Conservation (phyloP, 768 basidiomycete species). For the Multifurca ochricompacta region DNA sequence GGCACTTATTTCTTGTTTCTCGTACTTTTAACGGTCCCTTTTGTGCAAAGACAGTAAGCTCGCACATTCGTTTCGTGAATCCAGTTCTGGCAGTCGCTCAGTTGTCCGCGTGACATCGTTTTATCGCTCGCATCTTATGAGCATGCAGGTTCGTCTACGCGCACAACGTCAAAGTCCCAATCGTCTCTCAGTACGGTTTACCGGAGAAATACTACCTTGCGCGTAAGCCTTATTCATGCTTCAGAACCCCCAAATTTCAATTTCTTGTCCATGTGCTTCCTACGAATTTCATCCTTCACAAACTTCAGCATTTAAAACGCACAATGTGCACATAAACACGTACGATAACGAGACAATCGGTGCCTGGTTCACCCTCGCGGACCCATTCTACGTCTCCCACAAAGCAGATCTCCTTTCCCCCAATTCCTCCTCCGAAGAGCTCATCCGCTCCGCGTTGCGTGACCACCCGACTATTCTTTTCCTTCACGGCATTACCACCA, state of each 20-base stretch:
- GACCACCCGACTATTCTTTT: constrained; percentile 75
- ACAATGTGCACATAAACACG: constrained; percentile 63
- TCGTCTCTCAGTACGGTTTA: constrained; percentile 49
- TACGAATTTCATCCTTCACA: too few relatives aligned
- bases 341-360: constrained; percentile 75
- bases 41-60: constrained; percentile 63
- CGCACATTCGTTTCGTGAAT: not conserved
- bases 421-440: constrained; percentile 31
- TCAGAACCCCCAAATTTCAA: not conserved
- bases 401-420: constrained; percentile 33
- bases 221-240: constrained; percentile 52
- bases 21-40: constrained; percentile 47
- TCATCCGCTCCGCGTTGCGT: constrained; percentile 47
- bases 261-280: not conserved
- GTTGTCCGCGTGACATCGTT: constrained; percentile 26
- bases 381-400: constrained; percentile 41
- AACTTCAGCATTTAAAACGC: constrained; percentile 49
- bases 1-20: constrained; percentile 46
- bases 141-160: constrained; percentile 57
- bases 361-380: constrained; percentile 77
- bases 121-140: not conserved
- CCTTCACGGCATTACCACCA: constrained; percentile 85
- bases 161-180: constrained; percentile 57
- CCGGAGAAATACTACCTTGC: constrained; percentile 80
- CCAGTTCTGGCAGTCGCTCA: not conserved